Conservation (phyloP, 2,329 filamentous ascomycete species). For the Aspergillus fumigatus region DNA sequence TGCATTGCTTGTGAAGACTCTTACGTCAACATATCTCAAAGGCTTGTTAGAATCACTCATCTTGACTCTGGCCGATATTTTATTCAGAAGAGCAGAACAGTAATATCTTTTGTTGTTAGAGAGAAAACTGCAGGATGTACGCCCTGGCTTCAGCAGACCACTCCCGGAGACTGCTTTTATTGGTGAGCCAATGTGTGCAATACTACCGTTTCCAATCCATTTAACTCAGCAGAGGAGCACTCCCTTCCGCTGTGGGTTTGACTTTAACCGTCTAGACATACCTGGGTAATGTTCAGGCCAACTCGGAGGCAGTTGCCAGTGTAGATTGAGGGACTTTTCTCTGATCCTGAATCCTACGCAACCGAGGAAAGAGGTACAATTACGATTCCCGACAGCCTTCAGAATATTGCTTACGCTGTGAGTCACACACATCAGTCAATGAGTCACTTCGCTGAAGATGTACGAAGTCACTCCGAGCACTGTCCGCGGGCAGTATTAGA, state of each 20-base stretch:
- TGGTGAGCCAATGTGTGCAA: not conserved
- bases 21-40: slow-evolving; percentile 46
- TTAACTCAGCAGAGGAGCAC: not conserved
- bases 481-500: not conserved
- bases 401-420: slow-evolving; percentile 6
- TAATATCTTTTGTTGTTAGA: slow-evolving; percentile 2
- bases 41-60: slow-evolving; percentile 33
- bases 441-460: not conserved
- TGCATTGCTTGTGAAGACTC: slow-evolving; percentile 16
- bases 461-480: not conserved
- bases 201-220: not conserved
- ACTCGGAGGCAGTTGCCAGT: not conserved
- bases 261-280: slow-evolving; percentile 2
- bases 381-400: slow-evolving; percentile 13
- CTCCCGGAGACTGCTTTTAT: not conserved
- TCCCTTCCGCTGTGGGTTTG: not conserved
- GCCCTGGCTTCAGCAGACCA: not conserved
- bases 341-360: slow-evolving; percentile 6
- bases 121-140: not conserved
- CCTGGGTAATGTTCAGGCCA: slow-evolving; percentile 1
- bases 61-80: slow-evolving; percentile 8
- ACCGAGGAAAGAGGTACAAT: slow-evolving; percentile 6
- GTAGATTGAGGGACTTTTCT: not conserved
- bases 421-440: slow-evolving; percentile 16
- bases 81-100: slow-evolving; percentile 10